These are phyloP conservation scores for Lunularia cruciata DNA, from an alignment of 225 moss, liverwort and hornwort species.

Conservation along the genomic window DNA sequence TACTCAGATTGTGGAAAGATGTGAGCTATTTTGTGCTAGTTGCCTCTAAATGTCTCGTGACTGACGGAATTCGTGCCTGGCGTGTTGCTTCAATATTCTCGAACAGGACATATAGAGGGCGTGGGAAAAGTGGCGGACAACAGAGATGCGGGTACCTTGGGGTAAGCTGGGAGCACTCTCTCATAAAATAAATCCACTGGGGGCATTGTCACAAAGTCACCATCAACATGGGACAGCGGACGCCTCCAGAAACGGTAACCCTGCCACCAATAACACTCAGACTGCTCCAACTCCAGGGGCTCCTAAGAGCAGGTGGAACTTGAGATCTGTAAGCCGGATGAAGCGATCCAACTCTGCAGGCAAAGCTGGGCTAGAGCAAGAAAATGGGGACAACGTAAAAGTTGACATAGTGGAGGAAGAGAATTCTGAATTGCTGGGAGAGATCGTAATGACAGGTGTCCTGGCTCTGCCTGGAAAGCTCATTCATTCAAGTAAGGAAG, in stretches of 20 bases:
- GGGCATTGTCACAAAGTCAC: conserved; percentile 58
- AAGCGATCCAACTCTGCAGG: conserved; percentile 39
- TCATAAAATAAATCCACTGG: conserved; percentile 74
- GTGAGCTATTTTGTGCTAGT: too few relatives aligned
- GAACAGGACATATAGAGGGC: conserved; percentile 7
- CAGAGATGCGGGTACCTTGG: conserved; percentile 71
- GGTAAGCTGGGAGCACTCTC: conserved; percentile 74
- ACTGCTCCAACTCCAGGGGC: conserved; percentile 32
- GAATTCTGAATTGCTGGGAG: conserved; percentile 60
- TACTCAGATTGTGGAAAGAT: too few relatives aligned
- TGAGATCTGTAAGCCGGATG: conserved; percentile 29
- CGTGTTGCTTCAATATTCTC: neutral
- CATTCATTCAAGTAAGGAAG: conserved; percentile 54
- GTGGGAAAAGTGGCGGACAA: conserved; percentile 11
- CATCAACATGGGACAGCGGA: conserved; percentile 49
- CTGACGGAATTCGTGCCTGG: neutral
- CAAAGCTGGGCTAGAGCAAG: conserved; percentile 28
- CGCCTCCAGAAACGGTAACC: conserved; percentile 40
- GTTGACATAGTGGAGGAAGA: conserved; percentile 64
- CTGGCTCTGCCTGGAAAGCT: conserved; percentile 50
- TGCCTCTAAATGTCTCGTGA: too few relatives aligned
- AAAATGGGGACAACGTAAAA: conserved; percentile 44
- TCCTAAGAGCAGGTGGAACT: conserved; percentile 52
- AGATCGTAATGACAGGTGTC: conserved; percentile 55
- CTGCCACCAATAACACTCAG: conserved; percentile 30